Evolutionary conservation across 208 protist genomes (phyloP).

Genomic region (Polymyxa betae): DNA sequence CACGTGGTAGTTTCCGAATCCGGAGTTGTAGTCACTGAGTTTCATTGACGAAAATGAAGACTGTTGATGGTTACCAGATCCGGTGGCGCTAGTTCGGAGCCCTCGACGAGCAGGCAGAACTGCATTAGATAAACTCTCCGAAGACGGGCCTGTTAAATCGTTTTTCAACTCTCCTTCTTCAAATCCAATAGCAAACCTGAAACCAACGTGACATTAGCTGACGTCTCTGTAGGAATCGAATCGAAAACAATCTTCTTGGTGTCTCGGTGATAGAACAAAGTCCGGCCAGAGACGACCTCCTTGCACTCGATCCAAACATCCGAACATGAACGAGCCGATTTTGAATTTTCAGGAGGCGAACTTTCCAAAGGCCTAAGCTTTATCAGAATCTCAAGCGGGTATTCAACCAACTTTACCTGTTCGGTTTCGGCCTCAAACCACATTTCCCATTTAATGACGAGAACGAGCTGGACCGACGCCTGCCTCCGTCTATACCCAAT

Average conservation of each 20-base stretch:
- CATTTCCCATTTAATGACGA: background rate
- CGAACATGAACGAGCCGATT: background rate
- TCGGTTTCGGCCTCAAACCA: background rate
- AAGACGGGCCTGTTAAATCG: too few species aligned
- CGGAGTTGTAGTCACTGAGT: background rate
- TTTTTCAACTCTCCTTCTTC: too few species aligned
- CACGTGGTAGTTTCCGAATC: background rate
- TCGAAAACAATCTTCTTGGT: conserved; percentile 46
- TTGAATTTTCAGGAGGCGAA: background rate
- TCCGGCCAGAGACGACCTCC: conserved; percentile 32
- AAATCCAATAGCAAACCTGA: too few species aligned
- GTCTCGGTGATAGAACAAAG: conserved; percentile 17
- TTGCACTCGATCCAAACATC: conserved; percentile 24
- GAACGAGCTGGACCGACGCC: background rate
- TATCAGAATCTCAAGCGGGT: background rate
- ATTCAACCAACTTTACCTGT: background rate
- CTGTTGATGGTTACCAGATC: background rate
- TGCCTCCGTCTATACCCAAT: background rate
- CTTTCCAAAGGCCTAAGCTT: background rate
- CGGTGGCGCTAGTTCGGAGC: background rate
- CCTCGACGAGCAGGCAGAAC: background rate
- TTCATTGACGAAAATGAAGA: background rate
- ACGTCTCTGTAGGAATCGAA: background rate
- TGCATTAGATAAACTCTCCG: too few species aligned
- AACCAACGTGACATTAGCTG: background rate